Base-by-base conservation (phyloP, 805 yeast genomes). In the Suhomyces vadensis region DNA sequence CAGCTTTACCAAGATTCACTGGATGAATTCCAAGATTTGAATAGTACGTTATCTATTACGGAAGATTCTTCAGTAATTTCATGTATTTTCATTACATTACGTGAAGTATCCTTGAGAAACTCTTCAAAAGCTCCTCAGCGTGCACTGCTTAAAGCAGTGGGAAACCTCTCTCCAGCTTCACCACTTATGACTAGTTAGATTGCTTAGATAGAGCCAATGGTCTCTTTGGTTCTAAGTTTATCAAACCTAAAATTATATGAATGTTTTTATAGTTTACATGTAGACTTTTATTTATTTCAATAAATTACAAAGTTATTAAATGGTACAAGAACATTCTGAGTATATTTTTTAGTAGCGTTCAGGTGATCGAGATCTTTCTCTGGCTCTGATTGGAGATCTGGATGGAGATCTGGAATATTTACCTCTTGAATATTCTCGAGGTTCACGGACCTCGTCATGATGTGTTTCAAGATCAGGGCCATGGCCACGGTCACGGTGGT, bases 321-420 rank as follows among this genome's bases (percentile, higher is more conserved):
- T 19, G 21, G 11, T 14, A 14, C 7, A 31, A 16, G 35, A 27
- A 11, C 20, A 5, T 13, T 6, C 7, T 9, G 20, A 21, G 16
- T 31, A 16, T 8, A n/a, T 6, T 29, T 5, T 6, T 41, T 45
- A 57, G 37, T 49, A 53, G 41, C 66, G 60, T 46, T 55, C 65
- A 19, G 52, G 54, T 5, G 52, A 50, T 41, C 51, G 39, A 35
- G 48, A 31, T 47, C 53, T 49, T 6, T 46, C 47, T 46, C 55
- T 57, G 27, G 58, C 53, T 51, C 51, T 44, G 31, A 19, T 27
- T 6, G 53, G 53, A 7, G 50, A 49, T 29, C 62, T 58, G 23
- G 63, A 58, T 9, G 75, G 73, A 17, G 74, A 69, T 53, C 74
- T 60, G 37, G 71, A 65, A 46, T 66, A 59, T 17, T 64, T 66